Conservation (phyloP, 2,329 filamentous ascomycete genomes). For the Trichoderma atrobrunneum region DNA sequence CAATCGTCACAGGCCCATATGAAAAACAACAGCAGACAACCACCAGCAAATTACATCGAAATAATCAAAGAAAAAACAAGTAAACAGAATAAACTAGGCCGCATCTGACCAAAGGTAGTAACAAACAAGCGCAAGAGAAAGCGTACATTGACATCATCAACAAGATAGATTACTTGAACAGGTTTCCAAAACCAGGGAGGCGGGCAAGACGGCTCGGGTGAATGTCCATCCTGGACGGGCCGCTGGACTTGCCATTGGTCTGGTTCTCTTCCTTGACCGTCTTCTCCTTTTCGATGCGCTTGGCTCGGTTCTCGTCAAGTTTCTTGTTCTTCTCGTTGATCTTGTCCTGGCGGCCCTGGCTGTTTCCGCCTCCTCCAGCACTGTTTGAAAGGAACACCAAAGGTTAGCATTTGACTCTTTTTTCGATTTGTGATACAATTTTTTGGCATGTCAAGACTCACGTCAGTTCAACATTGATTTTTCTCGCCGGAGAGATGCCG, state of each 20-base stretch:
- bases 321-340: conserved; percentile 84
- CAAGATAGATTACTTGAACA: background rate
- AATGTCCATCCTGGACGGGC: conserved; percentile 36
- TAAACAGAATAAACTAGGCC: background rate
- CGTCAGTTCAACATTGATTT: conserved; percentile 92
- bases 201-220: conserved; percentile 51
- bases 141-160: background rate
- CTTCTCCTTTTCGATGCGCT: conserved; percentile 49
- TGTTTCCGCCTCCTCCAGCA: conserved; percentile 83
- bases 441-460: conserved; percentile 42
- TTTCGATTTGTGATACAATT: too few species aligned
- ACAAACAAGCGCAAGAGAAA: background rate
- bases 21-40: background rate
- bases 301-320: conserved; percentile 63
- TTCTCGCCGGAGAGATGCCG: conserved; percentile 55
- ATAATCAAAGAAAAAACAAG: background rate
- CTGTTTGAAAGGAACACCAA: conserved; percentile 39
- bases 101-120: background rate
- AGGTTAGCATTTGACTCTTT: background rate
- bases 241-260: conserved; percentile 23
- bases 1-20: background rate
- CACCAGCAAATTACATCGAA: background rate
- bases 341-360: conserved; percentile 67
- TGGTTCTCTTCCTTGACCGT: conserved; percentile 33
- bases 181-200: conserved; percentile 23